Conservation (phyloP, 176 grass and related monocot species). For the Carex parvula region DNA sequence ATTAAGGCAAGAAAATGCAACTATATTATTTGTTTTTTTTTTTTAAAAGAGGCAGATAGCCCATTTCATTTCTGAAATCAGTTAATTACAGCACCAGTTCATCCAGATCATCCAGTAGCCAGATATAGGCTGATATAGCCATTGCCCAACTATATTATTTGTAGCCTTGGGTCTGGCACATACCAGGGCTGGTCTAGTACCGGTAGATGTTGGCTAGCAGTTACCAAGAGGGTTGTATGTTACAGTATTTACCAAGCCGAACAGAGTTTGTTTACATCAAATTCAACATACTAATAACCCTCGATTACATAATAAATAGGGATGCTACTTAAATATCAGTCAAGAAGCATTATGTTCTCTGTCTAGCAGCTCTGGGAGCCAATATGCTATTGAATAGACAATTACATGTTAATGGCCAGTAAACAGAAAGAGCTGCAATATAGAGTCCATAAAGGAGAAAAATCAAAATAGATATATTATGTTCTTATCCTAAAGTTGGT, state of each 20-base stretch:
- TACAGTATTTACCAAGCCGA: background rate
- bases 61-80: too few relatives aligned
- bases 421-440: conserved; percentile 23
- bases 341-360: background rate
- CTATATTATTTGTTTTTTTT: background rate
- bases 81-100: too few relatives aligned
- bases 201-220: background rate
- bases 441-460: conserved; percentile 9
- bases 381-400: background rate
- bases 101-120: too few relatives aligned
- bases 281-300: background rate
- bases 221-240: background rate
- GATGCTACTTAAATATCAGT: background rate
- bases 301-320: background rate
- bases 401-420: conserved; percentile 7
- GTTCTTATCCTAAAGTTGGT: background rate
- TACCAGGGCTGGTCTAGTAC: background rate
- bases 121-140: too few relatives aligned
- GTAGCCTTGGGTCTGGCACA: background rate
- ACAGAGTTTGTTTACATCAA: background rate
- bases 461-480: background rate
- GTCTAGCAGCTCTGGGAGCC: background rate
- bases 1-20: conserved; percentile 9
- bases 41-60: too few relatives aligned
- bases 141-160: background rate